A percentile compares a stretch with the other conserved stretches of the same genome.
Conservation (phyloP, 2,329 filamentous ascomycete species). For the Fusarium sp. region DNA sequence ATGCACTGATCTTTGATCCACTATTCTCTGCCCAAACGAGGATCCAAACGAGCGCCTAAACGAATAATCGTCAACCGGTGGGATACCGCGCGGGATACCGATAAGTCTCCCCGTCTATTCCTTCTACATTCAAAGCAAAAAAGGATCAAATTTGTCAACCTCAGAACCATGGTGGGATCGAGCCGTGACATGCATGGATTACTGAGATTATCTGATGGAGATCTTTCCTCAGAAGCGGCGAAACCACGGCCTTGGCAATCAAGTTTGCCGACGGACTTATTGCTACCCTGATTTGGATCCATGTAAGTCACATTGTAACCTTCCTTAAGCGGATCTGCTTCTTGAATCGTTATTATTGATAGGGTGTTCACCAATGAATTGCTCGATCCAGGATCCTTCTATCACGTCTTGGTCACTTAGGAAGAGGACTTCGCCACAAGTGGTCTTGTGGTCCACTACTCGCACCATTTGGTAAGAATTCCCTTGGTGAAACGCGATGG, state of each 20-base stretch:
- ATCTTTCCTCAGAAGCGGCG: background rate
- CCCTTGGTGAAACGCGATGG: background rate
- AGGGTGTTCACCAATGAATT: background rate
- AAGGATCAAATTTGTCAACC: background rate
- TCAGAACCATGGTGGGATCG: background rate
- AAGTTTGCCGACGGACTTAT: background rate
- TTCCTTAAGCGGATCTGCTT: background rate
- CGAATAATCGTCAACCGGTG: background rate
- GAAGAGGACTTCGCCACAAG: background rate
- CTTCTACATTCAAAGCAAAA: no score
- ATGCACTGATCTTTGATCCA: background rate
- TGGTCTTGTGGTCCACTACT: background rate
- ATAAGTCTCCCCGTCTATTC: background rate
- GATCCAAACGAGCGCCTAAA: background rate
- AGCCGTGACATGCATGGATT: background rate
- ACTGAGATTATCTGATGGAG: background rate
- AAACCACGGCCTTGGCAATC: background rate
- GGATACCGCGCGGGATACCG: conserved; percentile 13
- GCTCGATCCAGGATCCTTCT: background rate
- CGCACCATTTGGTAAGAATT: background rate
- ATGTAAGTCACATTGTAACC: background rate
- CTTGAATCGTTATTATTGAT: background rate
- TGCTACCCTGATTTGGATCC: background rate
- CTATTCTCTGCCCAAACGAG: background rate
- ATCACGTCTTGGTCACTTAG: background rate